phyloP scores from a whole-genome alignment of 2,329 filamentous ascomycete species.

The Aspergillus sp. region DNA sequence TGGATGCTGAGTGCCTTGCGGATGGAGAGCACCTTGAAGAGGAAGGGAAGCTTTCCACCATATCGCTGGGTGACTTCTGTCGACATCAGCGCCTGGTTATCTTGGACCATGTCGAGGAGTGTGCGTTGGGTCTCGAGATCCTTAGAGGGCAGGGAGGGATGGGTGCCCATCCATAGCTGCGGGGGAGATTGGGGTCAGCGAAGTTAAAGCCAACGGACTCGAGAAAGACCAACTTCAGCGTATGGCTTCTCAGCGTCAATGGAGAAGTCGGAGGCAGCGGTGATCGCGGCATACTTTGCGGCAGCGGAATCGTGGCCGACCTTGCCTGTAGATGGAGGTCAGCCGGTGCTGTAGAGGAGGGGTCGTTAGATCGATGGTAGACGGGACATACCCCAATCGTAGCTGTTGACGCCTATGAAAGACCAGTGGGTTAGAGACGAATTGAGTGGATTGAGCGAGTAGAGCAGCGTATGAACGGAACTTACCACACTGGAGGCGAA shows the following conservation, averaged over 20 bases:
- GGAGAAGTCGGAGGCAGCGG: slow-evolving; percentile 68
- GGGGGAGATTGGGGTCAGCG: slow-evolving; percentile 7
- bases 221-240: slow-evolving; percentile 64
- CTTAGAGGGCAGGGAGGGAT: slow-evolving; percentile 91
- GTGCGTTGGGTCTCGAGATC: slow-evolving; percentile 80
- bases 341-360: slow-evolving; percentile 15
- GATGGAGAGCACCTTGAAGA: slow-evolving; percentile 97
- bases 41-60: slow-evolving; percentile 80
- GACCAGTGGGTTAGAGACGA: background rate
- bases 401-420: slow-evolving; percentile 81
- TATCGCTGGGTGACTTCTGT: slow-evolving; percentile 70
- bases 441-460: background rate
- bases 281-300: slow-evolving; percentile 84
- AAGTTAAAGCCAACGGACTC: background rate
- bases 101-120: slow-evolving; percentile 80
- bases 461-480: background rate
- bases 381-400: slow-evolving; percentile 75
- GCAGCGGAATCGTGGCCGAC: slow-evolving; percentile 82
- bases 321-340: slow-evolving; percentile 60
- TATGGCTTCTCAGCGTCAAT: slow-evolving; percentile 89
- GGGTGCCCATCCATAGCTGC: slow-evolving; percentile 98
- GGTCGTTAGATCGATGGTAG: background rate
- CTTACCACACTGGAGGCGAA: slow-evolving; percentile 67
- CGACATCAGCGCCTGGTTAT: slow-evolving; percentile 81
- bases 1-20: slow-evolving; percentile 96